Percentiles rank a stretch among this genome's conserved stretches.
Evolutionary conservation across 495 filamentous ascomycete species (phyloP).

Genomic region (Chlorociboria aeruginascens): DNA sequence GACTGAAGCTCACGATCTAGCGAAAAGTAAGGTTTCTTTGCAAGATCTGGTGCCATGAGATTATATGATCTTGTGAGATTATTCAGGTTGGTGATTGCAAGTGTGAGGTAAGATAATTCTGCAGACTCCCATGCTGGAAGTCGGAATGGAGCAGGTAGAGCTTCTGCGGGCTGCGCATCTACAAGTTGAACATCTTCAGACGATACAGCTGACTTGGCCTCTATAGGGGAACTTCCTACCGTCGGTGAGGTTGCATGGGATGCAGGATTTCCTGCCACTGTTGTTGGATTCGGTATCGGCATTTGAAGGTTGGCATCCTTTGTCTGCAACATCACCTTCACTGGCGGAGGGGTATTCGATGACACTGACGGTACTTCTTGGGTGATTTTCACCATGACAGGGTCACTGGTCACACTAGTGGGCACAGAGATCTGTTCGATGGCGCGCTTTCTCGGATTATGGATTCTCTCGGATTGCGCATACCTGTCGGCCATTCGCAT

Average conservation of each 20-base stretch:
- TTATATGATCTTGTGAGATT: conserved; percentile 79
- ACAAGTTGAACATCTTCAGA: too few relatives aligned
- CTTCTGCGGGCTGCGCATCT: background rate
- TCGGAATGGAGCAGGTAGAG: conserved; percentile 42
- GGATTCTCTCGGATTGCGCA: conserved; percentile 55
- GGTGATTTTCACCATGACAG: conserved; percentile 33
- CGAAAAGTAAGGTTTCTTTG: conserved; percentile 86
- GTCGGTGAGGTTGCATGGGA: background rate
- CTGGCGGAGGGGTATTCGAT: conserved; percentile 4
- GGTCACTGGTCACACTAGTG: conserved; percentile 34
- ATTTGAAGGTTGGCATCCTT: background rate
- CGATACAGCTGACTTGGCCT: background rate
- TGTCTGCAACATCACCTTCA: conserved; percentile 8
- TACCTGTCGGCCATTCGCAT: conserved; percentile 60
- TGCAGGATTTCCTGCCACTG: background rate
- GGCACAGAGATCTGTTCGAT: conserved; percentile 35
- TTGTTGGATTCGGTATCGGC: background rate
- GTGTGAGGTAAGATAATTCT: conserved; percentile 65
- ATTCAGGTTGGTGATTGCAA: conserved; percentile 73
- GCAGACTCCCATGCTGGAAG: conserved; percentile 54
- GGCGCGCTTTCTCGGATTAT: conserved; percentile 36
- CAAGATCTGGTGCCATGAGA: conserved; percentile 80
- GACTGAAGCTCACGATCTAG: conserved; percentile 70
- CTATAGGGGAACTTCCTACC: background rate
- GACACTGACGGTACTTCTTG: conserved; percentile 18